Conservation (phyloP, 805 yeast genomes). For the Tetrapisispora taiwanensis region DNA sequence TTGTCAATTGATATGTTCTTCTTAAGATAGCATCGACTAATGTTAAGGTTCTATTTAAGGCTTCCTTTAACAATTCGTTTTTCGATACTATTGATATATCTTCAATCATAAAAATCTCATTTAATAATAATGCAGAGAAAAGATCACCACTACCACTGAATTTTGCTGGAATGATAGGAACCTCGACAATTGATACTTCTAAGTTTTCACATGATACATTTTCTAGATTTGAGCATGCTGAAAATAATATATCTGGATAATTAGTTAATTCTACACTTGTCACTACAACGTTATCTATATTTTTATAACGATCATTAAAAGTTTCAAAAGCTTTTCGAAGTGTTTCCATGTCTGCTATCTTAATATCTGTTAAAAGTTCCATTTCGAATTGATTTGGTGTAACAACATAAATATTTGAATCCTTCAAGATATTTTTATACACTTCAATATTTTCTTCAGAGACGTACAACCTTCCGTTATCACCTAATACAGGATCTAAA, state of each 20-base stretch:
- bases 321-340: constrained; percentile 31
- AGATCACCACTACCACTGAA: constrained; percentile 73
- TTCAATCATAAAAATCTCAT: constrained; percentile 19
- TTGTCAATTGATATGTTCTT: constrained; percentile 27
- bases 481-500: constrained; percentile 89
- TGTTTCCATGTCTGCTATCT: constrained; percentile 31
- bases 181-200: constrained; percentile 29
- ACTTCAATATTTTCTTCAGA: constrained; percentile 42
- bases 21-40: constrained; percentile 35
- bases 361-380: constrained; percentile 44
- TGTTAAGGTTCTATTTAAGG: constrained; percentile 34
- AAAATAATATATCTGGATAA: neutral
- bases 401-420: constrained; percentile 38
- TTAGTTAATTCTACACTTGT: constrained; percentile 38
- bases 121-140: constrained; percentile 51
- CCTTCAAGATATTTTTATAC: constrained; percentile 38
- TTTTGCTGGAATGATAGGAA: constrained; percentile 43
- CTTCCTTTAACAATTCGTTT: constrained; percentile 7
- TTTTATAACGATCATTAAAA: constrained; percentile 37
- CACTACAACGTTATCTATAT: constrained; percentile 44
- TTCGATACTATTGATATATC: neutral
- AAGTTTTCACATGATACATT: neutral
- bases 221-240: constrained; percentile 4
- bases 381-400: constrained; percentile 74
- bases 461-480: constrained; percentile 76